These are phyloP conservation scores for Aphanomyces cochlioides DNA, from an alignment of 352 stramenopile species.

Conservation along the genomic window DNA sequence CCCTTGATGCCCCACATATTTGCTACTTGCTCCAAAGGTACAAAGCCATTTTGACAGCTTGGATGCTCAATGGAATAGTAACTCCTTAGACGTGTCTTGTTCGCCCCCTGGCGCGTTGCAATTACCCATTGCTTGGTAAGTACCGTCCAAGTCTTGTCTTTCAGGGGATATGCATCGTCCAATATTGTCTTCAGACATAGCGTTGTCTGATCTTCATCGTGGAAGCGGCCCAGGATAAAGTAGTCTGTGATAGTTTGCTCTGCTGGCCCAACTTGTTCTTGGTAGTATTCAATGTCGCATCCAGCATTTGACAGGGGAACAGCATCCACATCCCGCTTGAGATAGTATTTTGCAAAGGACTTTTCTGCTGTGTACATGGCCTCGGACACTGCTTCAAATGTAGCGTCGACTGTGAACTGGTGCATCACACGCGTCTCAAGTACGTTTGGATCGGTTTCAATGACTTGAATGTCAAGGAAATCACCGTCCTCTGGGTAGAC, in stretches of 20 bases:
- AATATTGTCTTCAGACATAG: slow-evolving; percentile 5
- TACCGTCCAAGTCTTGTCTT: slow-evolving; percentile 2
- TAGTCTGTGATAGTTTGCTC: slow-evolving; percentile 1
- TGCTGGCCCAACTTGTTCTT: background rate
- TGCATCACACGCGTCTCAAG: slow-evolving; percentile 10
- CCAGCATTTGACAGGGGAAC: background rate
- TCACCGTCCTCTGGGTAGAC: slow-evolving; percentile 8
- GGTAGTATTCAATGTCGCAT: slow-evolving; percentile 16
- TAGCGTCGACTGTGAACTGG: background rate
- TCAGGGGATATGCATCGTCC: slow-evolving; percentile 11
- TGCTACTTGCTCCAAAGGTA: slow-evolving; percentile 3
- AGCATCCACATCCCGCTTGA: background rate
- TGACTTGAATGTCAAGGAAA: slow-evolving; percentile 3
- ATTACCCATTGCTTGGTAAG: slow-evolving; percentile 21
- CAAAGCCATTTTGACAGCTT: background rate
- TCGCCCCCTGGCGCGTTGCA: background rate
- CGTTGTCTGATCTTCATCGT: background rate
- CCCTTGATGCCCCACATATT: background rate
- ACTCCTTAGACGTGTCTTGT: slow-evolving; percentile 1
- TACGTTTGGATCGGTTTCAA: background rate
- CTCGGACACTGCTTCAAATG: background rate
- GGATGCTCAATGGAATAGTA: slow-evolving; percentile 21
- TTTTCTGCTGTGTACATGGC: slow-evolving; percentile 13
- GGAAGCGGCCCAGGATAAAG: slow-evolving; percentile 8
- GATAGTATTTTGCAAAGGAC: background rate